Evolutionary conservation across 768 basidiomycete species (phyloP), one percentile per base, ranked within the genome.

Genomic region (Tylopilus intermedius): DNA sequence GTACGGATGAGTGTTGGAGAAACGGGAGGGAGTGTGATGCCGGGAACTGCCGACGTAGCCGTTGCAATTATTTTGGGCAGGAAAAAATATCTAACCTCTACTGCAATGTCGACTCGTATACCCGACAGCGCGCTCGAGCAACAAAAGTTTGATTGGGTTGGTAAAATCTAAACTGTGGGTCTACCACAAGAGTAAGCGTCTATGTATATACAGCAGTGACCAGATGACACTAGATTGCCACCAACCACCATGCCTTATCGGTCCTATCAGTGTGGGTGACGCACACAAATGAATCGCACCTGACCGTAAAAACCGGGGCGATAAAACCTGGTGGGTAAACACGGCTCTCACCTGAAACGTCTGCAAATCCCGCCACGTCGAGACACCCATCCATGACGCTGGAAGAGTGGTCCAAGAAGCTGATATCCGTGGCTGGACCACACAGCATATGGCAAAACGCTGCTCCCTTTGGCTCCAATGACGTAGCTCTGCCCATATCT

Each of bases 11-110:
- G 58, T 56, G 43, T 54, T 53, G 37, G 49, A 45, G 49, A 47
- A 56, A 53, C 30, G 45, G 38, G 44, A 55, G 45, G 49, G 49
- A 47, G 13, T 46, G 47, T 50, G 27, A 18, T 60, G 27, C 67
- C 67, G 67, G 67, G 51, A 69, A 65, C 60, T 57, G 54, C 67
- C 67, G 67, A 53, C 13, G 24, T 1, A 22, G 35, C 15, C 57
- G 11, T 38, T 43, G n/a, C 38, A 14, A 47, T 45, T 51, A 51
- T 59, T 49, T 50, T 42, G 11, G 14, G 8, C 4, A 18, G 18
- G 5, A 4, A n/a, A 53, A 47, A 56, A 56, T n/a, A 11, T 8
- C 14, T 15, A 30, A 30, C 9, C 30, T 1, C 9, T 8, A 30
- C 9, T 30, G 30, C 18, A 18, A 18, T 18, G 18, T 18, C 18